Evolutionary conservation across 2,329 filamentous ascomycete species (phyloP).

Genomic region (Stagonosporopsis tanaceti): DNA sequence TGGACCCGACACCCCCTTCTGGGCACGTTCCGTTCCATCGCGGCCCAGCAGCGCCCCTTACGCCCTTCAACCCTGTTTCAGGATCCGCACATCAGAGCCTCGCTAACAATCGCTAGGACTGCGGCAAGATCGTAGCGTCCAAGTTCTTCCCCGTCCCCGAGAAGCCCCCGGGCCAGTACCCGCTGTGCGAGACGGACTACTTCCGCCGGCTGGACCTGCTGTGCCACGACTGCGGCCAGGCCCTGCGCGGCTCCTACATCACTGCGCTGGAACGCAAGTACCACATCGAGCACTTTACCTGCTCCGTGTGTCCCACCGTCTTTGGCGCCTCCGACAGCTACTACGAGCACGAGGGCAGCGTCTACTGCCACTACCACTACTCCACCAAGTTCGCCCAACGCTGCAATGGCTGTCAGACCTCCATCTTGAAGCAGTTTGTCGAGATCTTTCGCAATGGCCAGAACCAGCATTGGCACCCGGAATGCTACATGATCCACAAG

Average conservation of each 20-base stretch:
- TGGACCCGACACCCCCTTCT: no score
- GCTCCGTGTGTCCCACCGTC: constrained; percentile 95
- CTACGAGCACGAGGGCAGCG: constrained; percentile 95
- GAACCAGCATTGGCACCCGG: constrained; percentile 99
- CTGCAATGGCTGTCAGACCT: constrained; percentile 95
- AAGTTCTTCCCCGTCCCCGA: constrained; percentile 99
- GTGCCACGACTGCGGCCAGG: constrained; percentile 90
- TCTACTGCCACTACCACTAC: constrained; percentile 99
- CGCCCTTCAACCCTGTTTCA: no score
- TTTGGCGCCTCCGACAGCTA: constrained; percentile 98
- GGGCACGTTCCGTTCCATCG: no score
- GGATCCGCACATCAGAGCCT: constrained; percentile 9
- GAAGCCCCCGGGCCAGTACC: constrained; percentile 88
- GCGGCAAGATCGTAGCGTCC: constrained; percentile 93
- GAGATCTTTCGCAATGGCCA: constrained; percentile 98
- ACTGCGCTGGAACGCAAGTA: constrained; percentile 98
- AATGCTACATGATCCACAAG: constrained; percentile 99
- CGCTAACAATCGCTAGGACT: constrained; percentile 71
- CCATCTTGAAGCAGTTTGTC: constrained; percentile 98
- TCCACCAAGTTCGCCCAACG: constrained; percentile 96
- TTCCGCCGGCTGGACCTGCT: constrained; percentile 90
- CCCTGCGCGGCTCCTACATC: constrained; percentile 95
- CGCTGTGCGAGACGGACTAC: constrained; percentile 96
- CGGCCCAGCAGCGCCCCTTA: no score
- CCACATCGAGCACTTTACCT: constrained; percentile 96